Evolutionary conservation across 108 stramenopile genomes (phyloP), one percentile per base, ranked within the genome.

Genomic region (Schizochytrium sp.): DNA sequence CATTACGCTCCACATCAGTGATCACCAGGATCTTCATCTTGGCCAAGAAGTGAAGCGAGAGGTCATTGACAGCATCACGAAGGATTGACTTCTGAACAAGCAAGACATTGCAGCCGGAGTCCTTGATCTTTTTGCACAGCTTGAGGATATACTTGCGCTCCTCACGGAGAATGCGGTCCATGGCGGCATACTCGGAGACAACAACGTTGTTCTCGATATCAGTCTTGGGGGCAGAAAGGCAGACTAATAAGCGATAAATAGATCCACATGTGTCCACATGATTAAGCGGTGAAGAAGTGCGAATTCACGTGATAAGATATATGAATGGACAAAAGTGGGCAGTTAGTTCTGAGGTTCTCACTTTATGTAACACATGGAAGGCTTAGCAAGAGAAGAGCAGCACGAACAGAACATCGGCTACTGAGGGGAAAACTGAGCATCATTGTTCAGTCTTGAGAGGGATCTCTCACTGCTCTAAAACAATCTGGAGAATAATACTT

Each of bases 171-270:
- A 99, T 96, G 19, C 99, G 96, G 93, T 99, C 99, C 99, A 99
- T 99, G 90, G 97, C 97, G 49, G 97, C 97, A 92, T 99, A 99
- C 92, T 99, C 99, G 17, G 93, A 94, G 46, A 99, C 98, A 38
- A 99, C 98, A 47, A 99, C 97, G 89, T 96, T 98, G 94, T 99
- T 99, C 95, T 99, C 99, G 97, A 99, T 99, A 93, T 99, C 99
- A 13, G 98, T 99, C 93, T 99, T 99, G 89, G 99, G 99, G 45
- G 99, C 99, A 15, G 96, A 96, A 40, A 99, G 95, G 94, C 97
- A 98, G 95, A 97, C 19, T 60, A 19, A 28, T 0, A 28, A 28
- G 28, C 28, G 28, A 28, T 28, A 28, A 28, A 28, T 28, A 28
- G 28, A 28, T 28, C 28, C 28, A 28, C 28, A 28, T 28, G 28